phyloP scores from a whole-genome alignment of 148 eudicot species.

The Dianthus caryophyllus region DNA sequence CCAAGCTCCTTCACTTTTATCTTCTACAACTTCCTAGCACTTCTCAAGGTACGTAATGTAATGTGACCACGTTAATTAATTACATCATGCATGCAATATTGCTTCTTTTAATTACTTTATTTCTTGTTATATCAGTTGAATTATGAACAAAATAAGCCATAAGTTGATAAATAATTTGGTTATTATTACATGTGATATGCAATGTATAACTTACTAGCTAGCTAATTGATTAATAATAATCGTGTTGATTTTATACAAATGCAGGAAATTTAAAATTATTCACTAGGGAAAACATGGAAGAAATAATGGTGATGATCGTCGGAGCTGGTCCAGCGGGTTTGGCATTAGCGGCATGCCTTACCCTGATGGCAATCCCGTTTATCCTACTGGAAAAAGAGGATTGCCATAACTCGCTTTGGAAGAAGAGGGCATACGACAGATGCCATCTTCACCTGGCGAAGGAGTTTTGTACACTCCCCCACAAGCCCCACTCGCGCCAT shows the following conservation, averaged over 20 bases:
- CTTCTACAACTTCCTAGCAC: not conserved
- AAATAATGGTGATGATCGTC: slow-evolving; percentile 29
- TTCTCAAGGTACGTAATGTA: slow-evolving; percentile 10
- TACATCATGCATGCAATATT: no score
- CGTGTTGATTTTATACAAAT: no score
- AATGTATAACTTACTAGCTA: no score
- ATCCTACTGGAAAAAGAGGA: slow-evolving; percentile 47
- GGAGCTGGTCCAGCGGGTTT: slow-evolving; percentile 47
- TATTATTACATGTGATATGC: no score
- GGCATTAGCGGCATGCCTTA: slow-evolving; percentile 34
- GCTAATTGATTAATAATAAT: no score
- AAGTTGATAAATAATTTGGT: no score
- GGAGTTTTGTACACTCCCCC: slow-evolving; percentile 36
- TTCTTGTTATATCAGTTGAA: no score
- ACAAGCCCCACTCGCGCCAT: slow-evolving; percentile 22
- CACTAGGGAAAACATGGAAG: slow-evolving; percentile 7
- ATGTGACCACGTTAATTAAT: not conserved
- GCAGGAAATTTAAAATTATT: no score
- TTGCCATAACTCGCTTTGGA: slow-evolving; percentile 46
- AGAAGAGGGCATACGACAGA: slow-evolving; percentile 44
- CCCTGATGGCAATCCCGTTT: slow-evolving; percentile 26
- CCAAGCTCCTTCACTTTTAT: not conserved
- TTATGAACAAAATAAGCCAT: no score
- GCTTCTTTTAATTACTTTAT: no score
- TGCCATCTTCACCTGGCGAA: slow-evolving; percentile 50